These are phyloP conservation scores for Cladosporium sp. DNA, from an alignment of 2,329 filamentous ascomycete genomes.

Conservation along the genomic window DNA sequence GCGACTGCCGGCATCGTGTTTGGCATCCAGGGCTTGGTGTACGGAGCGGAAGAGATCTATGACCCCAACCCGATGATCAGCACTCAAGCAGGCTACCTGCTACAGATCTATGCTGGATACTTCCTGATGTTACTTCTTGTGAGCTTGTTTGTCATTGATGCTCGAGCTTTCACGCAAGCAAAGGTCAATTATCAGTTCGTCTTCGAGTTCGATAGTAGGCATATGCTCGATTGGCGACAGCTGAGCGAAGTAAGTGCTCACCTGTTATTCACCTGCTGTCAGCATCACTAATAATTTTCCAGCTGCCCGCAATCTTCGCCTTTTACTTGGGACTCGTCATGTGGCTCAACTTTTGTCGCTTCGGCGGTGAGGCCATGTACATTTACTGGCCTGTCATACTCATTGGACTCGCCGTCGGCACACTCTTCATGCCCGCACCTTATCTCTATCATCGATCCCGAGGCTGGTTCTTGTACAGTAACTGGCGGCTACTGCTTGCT, in stretches of 20 bases:
- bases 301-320: slow-evolving; percentile 81
- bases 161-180: slow-evolving; percentile 75
- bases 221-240: slow-evolving; percentile 82
- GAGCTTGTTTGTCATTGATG: slow-evolving; percentile 81
- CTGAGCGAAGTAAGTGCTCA: slow-evolving; percentile 64
- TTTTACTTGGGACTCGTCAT: slow-evolving; percentile 75
- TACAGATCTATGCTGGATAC: slow-evolving; percentile 85
- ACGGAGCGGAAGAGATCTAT: slow-evolving; percentile 39
- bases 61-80: slow-evolving; percentile 26
- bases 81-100: slow-evolving; percentile 32
- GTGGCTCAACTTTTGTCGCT: slow-evolving; percentile 83
- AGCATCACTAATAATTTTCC: not conserved
- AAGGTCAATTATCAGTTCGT: slow-evolving; percentile 90
- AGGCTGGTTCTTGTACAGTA: slow-evolving; percentile 85
- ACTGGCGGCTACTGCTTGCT: slow-evolving; percentile 84
- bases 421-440: slow-evolving; percentile 78
- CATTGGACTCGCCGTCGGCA: slow-evolving; percentile 64
- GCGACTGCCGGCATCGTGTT: slow-evolving; percentile 47
- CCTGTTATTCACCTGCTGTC: not conserved
- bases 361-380: slow-evolving; percentile 68
- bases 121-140: slow-evolving; percentile 82
- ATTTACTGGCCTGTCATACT: slow-evolving; percentile 85
- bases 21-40: slow-evolving; percentile 47
- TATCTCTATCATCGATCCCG: slow-evolving; percentile 75
- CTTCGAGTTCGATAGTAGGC: slow-evolving; percentile 89